Base-by-base conservation (phyloP, 2,329 filamentous ascomycete genomes). In the Arthrobotrys sphaeroides region DNA sequence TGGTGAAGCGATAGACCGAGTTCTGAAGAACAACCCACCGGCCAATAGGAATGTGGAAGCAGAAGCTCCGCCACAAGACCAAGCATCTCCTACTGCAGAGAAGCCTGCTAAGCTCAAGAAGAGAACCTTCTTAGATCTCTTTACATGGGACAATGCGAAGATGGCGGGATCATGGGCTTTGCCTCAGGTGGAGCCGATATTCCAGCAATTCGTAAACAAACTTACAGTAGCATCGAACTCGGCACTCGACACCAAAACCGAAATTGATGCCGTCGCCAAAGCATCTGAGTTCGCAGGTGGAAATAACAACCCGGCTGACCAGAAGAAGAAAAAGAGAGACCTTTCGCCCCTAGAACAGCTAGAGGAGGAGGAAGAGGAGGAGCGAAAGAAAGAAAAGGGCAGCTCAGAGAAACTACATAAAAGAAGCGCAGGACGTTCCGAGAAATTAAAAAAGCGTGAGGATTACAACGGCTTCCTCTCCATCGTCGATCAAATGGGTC, bases 191-290 rank as follows among this genome's bases (percentile, higher is more conserved):
- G 43, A 67, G 20, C 69, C 69, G 13, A 67, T 33, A 18, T 31
- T 74, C n/a, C 61, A 64, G n/a, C 69, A 74, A 40, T 74, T 74
- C 33, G 36, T 74, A 24, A 74, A 74, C 24, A 60, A 62, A 40
- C 62, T 74, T 45, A 65, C 61, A 16, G 53, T 62, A 18, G 53
- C 59, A 3, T 74, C 69, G 5, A 31, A 64, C 9, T 28, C 69
- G 5, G 69, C 69, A 1, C 61, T 74, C 12, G 33, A 67, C 40
- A 47, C 20, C 6, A 67, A 67, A 13, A 40, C 45, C 4, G 53
- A 67, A 40, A 33, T 74, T 4, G 10, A 42, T 18, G 53, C 22
- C 12, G 26, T 67, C 18, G 69, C 40, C 16, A 13, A 74, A 12
- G 62, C 61, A 4, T 22, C 60, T 10, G 57, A 61, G 45, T 74